Percentiles rank a stretch among this genome's conserved stretches.
These are phyloP conservation scores for Eimeria falciformis DNA, from an alignment of 169 alveolate genomes.

Conservation along the genomic window DNA sequence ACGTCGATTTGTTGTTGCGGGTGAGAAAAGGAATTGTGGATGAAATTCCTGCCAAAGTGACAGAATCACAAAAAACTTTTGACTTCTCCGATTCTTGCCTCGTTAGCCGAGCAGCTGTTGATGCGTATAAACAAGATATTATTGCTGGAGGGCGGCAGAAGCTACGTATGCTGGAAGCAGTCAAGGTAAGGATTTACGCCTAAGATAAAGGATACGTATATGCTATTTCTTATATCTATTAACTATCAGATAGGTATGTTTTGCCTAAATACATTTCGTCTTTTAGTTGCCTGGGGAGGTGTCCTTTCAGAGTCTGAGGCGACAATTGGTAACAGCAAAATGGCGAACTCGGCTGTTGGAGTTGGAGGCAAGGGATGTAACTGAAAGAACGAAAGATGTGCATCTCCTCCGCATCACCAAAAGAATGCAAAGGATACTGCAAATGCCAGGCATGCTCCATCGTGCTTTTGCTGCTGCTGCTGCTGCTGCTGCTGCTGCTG, in stretches of 20 bases:
- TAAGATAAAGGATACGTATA: too few relatives aligned
- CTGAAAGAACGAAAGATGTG: constrained; percentile 81
- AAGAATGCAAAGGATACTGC: constrained; percentile 72
- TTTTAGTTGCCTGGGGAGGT: too few relatives aligned
- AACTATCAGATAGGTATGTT: too few relatives aligned
- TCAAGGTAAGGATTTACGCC: constrained; percentile 69
- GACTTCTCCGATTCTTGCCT: constrained; percentile 88
- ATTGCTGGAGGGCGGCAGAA: constrained; percentile 87
- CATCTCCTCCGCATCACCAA: constrained; percentile 84
- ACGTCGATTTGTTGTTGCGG: constrained; percentile 51
- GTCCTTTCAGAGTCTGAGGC: background rate
- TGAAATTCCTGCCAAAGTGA: constrained; percentile 34
- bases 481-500: background rate
- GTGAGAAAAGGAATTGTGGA: constrained; percentile 41
- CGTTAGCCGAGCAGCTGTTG: constrained; percentile 88
- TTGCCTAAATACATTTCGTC: too few relatives aligned
- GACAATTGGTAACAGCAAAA: constrained; percentile 61
- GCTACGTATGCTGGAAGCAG: constrained; percentile 83
- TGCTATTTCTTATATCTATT: too few relatives aligned
- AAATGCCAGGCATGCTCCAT: constrained; percentile 35
- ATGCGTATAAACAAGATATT: constrained; percentile 88
- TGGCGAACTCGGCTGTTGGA: constrained; percentile 82
- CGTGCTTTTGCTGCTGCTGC: background rate
- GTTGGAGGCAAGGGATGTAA: constrained; percentile 79
- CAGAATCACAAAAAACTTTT: constrained; percentile 26